Conservation (phyloP, 2,329 filamentous ascomycete species). For the Aureobasidium sp. region DNA sequence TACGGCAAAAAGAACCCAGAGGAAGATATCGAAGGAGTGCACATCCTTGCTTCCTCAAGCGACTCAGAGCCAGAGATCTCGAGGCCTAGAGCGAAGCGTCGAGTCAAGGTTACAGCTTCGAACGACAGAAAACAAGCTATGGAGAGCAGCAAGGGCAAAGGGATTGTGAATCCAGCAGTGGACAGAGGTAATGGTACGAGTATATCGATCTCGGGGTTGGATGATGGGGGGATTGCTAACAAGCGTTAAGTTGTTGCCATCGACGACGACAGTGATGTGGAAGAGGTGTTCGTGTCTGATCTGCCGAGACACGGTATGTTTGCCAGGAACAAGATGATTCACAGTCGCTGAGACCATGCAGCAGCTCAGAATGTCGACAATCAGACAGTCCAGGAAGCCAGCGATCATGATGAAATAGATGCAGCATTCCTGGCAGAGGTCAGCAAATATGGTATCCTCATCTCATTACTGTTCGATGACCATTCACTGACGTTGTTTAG, state of each 20-base stretch:
- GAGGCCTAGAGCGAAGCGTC: background rate
- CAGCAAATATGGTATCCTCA: background rate
- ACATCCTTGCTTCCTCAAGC: background rate
- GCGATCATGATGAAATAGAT: background rate
- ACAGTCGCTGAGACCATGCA: background rate
- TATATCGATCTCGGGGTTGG: too few relatives aligned
- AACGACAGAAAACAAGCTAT: background rate
- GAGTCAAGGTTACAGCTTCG: background rate
- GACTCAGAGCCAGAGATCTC: background rate
- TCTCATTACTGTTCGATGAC: accelerated
- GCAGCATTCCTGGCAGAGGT: background rate
- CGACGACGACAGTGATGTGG: background rate
- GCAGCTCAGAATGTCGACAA: background rate
- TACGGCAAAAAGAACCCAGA: background rate
- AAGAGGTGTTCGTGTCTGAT: background rate
- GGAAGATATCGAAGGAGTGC: background rate
- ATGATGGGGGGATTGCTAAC: background rate
- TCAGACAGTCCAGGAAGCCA: too few relatives aligned
- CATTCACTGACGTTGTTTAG: background rate
- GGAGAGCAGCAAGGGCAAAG: background rate
- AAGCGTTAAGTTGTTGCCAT: background rate
- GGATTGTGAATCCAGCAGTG: background rate
- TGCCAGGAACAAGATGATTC: too few relatives aligned
- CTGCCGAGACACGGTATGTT: background rate
- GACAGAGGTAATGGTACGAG: background rate